These are phyloP conservation scores for Glaciozyma antarctica DNA, from an alignment of 768 basidiomycete species.

Conservation along the genomic window DNA sequence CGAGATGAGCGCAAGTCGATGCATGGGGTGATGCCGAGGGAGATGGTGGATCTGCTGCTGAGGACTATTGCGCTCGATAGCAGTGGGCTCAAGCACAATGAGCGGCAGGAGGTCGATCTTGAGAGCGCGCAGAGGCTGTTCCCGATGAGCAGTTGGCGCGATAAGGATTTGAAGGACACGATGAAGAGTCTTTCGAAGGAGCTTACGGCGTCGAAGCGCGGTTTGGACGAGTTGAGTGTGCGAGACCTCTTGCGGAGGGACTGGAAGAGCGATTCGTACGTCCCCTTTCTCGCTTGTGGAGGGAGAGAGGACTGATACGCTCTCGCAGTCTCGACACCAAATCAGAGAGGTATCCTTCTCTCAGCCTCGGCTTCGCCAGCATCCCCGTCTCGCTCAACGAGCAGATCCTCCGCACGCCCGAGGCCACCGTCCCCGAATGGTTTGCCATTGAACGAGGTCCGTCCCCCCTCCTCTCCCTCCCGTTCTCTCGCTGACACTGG, in stretches of 20 bases:
- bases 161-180: conserved; percentile 11
- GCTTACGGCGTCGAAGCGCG: conserved; percentile 10
- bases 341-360: conserved; percentile 14
- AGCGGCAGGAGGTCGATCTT: conserved; percentile 7
- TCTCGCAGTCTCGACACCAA: conserved; percentile 5
- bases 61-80: conserved; percentile 26
- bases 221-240: conserved; percentile 14
- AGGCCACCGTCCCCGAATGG: conserved; percentile 51
- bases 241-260: conserved; percentile 23
- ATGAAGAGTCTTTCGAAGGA: conserved; percentile 24
- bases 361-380: conserved; percentile 25
- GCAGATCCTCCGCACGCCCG: conserved; percentile 29
- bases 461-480: background rate
- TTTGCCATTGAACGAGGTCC: conserved; percentile 26
- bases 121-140: conserved; percentile 8
- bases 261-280: conserved; percentile 28
- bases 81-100: conserved; percentile 6
- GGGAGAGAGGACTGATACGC: background rate
- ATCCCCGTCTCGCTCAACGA: conserved; percentile 27
- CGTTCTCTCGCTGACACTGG: background rate
- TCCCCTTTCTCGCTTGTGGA: background rate
- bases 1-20: conserved; percentile 3
- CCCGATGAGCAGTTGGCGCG: conserved; percentile 3
- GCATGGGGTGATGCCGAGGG: conserved; percentile 10
- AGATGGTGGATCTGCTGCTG: conserved; percentile 24